Evolutionary conservation across 2,329 filamentous ascomycete species (phyloP).

Genomic region (Dactylonectria macrodidyma): DNA sequence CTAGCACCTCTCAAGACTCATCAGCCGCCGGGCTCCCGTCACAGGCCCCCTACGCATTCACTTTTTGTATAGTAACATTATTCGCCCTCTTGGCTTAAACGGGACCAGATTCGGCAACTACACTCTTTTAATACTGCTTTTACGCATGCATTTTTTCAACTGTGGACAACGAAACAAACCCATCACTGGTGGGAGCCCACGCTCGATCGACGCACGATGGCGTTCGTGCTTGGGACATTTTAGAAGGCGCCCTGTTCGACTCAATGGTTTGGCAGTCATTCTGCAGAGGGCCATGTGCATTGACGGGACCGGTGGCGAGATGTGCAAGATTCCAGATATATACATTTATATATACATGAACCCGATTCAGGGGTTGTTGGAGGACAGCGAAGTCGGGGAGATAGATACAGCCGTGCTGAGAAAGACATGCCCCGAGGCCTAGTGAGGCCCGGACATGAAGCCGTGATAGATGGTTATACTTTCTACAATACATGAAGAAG

Average conservation of each 20-base stretch:
- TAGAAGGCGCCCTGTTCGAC: conserved; percentile 15
- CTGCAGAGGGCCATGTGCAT: conserved; percentile 17
- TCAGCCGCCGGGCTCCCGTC: conserved; percentile 37
- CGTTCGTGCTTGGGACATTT: conserved; percentile 31
- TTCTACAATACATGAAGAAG: conserved; percentile 1
- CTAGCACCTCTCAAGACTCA: conserved; percentile 35
- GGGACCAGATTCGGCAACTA: conserved; percentile 34
- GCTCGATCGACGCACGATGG: conserved; percentile 33
- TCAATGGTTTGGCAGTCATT: conserved; percentile 26
- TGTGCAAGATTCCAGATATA: conserved; percentile 11
- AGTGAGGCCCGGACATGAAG: neutral
- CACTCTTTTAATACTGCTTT: conserved; percentile 49
- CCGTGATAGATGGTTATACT: neutral
- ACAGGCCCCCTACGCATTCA: conserved; percentile 43
- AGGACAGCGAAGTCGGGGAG: conserved; percentile 6
- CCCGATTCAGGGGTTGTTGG: conserved; percentile 37
- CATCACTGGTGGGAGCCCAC: conserved; percentile 15
- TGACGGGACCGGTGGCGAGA: conserved; percentile 35
- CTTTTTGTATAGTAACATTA: conserved; percentile 48
- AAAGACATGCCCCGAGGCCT: neutral
- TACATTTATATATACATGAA: conserved; percentile 33
- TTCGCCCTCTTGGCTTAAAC: conserved; percentile 44
- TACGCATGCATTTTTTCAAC: conserved; percentile 23
- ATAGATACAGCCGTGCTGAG: neutral
- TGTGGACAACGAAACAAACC: conserved; percentile 29